These are phyloP conservation scores for Ophiobolus disseminans DNA, from an alignment of 2,329 filamentous ascomycete genomes.

Conservation along the genomic window DNA sequence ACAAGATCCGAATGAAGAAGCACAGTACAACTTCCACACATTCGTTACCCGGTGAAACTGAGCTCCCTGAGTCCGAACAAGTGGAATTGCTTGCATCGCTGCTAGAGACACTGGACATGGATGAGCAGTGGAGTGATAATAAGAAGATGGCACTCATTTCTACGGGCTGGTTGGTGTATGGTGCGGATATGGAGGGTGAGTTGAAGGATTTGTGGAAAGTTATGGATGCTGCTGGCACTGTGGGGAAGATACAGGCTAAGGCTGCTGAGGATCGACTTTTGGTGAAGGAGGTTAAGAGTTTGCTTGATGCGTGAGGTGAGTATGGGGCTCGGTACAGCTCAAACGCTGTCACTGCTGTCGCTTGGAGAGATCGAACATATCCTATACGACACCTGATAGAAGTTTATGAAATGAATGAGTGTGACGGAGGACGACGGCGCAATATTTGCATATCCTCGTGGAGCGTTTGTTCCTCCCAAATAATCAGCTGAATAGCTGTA, in stretches of 20 bases:
- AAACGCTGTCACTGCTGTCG: neutral
- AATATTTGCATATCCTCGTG: too few relatives aligned
- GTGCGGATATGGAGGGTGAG: conserved; percentile 72
- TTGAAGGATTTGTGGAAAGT: conserved; percentile 79
- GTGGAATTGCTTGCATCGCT: conserved; percentile 83
- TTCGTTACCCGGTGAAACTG: conserved; percentile 23
- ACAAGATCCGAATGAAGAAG: conserved; percentile 66
- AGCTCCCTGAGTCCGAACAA: conserved; percentile 72
- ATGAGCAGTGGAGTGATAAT: conserved; percentile 67
- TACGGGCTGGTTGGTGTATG: conserved; percentile 78
- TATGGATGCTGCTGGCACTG: conserved; percentile 74
- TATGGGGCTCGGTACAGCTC: neutral
- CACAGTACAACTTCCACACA: conserved; percentile 38
- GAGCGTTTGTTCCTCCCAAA: too few relatives aligned
- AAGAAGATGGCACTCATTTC: conserved; percentile 78
- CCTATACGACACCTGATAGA: too few relatives aligned
- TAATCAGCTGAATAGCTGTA: too few relatives aligned
- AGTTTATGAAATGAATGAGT: too few relatives aligned
- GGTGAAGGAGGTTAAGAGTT: conserved; percentile 44
- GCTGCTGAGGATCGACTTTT: conserved; percentile 40
- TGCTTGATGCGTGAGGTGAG: conserved; percentile 31
- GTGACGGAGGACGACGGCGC: too few relatives aligned
- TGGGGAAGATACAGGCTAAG: conserved; percentile 51
- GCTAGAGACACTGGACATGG: conserved; percentile 71
- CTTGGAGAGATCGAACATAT: neutral